These are phyloP conservation scores for Asterionellopsis glacialis DNA, from an alignment of 108 stramenopile genomes.

Conservation along the genomic window DNA sequence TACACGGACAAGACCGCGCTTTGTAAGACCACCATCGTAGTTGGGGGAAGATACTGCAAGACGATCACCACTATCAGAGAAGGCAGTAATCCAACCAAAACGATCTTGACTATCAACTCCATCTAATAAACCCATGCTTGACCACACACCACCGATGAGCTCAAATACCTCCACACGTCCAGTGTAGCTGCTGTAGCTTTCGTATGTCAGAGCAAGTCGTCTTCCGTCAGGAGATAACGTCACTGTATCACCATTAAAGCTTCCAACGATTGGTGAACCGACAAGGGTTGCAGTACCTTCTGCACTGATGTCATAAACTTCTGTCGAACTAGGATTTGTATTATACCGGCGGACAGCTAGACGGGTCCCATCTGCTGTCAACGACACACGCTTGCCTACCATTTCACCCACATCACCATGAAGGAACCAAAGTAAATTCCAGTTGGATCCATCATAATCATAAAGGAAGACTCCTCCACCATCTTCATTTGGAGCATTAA, in stretches of 20 bases:
- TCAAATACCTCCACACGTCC: not conserved
- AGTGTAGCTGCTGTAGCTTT: conserved; percentile 2
- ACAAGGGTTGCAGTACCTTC: not conserved
- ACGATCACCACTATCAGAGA: not conserved
- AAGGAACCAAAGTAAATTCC: conserved; percentile 3
- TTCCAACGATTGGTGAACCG: no score
- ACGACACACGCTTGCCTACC: not conserved
- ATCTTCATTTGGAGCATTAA: not conserved
- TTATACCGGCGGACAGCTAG: not conserved
- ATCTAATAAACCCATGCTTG: not conserved
- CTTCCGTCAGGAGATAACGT: not conserved
- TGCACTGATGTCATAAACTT: not conserved
- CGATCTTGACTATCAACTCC: conserved; percentile 17
- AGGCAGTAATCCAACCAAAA: conserved; percentile 2
- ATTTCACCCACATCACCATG: not conserved
- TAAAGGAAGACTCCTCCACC: not conserved
- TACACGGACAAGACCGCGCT: conserved; percentile 2
- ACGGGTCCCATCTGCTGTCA: not conserved
- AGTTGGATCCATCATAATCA: not conserved
- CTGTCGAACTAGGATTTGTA: not conserved
- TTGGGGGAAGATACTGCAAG: conserved; percentile 7
- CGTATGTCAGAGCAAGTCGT: not conserved
- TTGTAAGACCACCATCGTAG: not conserved
- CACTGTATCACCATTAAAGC: not conserved
- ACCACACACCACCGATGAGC: conserved; percentile 19